Base-by-base conservation (phyloP, 2,329 filamentous ascomycete genomes). In the Neonectria punicea region DNA sequence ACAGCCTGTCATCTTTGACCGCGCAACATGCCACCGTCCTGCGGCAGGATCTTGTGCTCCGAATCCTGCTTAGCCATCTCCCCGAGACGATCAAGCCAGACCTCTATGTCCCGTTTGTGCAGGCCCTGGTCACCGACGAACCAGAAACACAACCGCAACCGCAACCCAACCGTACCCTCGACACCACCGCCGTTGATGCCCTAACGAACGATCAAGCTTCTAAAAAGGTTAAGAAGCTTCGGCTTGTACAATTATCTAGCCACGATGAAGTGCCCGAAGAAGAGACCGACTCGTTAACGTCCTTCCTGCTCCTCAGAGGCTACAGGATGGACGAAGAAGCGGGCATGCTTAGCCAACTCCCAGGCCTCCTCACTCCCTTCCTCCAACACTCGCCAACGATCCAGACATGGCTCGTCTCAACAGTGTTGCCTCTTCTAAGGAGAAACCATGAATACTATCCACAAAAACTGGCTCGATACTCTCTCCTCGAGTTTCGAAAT, bases 1-100 rank as follows among this genome's bases (percentile, higher is more conserved):
- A 84, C 70, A 84, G 86, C 68, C 81, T 96, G 65, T 84, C 86
- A 61, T 83, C 82, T 58, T 82, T 96, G 67, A 84, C 88, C 57
- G 82, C 85, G 22, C 81, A 83, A 43, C 82, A 92, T 70, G 79
- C 80, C 58, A 81, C 85, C 59, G 84, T 90, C 41, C 82, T 96
- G 59, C 83, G 86, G 30, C 85, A 86, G 49, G 88, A 92, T 61
- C 81, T 93, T 14, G 76, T 93, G 25, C 83, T 96, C 63, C 89
- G 91, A 49, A 89, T 96, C 58, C 80, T 97, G 22, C 85, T 97
- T 50, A 93, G 90, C 20, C 93, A 91, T 75, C 84, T 97, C 1
- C 93, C 93, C 28, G 92, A 95, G 78, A 90, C 86, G 47, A 75
- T 89, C 5, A 86, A 86, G 5, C 89, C 93, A 5, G 79, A 79